Evolutionary conservation across 257 asterid species (phyloP), one percentile per base, ranked within the genome.

Genomic region (Fraxinus quadrangulata): DNA sequence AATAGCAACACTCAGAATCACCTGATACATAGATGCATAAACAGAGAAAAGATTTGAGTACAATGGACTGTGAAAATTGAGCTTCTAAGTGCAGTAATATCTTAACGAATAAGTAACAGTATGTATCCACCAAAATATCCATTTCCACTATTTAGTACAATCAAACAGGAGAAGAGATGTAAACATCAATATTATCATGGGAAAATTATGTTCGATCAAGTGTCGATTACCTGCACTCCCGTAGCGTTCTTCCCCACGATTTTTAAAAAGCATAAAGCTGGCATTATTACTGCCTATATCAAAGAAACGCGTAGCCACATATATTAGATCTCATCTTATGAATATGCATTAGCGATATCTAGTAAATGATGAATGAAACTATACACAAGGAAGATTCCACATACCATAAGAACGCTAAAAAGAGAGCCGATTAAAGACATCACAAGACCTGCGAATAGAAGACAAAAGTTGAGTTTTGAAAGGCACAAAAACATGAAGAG

Each of bases 401-500:
- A 86, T 84, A 94, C 97, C 97, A 92, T 87, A 40, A 94, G 89
- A 73, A 92, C 75, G 70, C 97, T 89, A 72, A 91, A 85, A 75
- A 94, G 89, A 13, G 97, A 94, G 54, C 97, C 98, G 71, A 90
- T 85, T 79, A 94, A 79, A 81, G 98, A 88, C 97, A 92, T 94
- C 89, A 92, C 87, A 33, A 87, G 87, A 83, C 97, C 97, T 94
- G 90, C 81, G 82, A 81, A 70, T 28, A 70, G 72, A 75, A 1
- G 26, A 39, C 42, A 54, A 79, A 49, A 42, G 39, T 63, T 8
- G 16, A 63, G 31, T 21, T 24, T 9, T 9, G 11, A 6, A 61
- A 61, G 31, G 68, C 31, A 2, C 9, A 7, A 23, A 61, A 23
- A 9, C 16, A 9, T 5, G 23, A 61, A 11, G 68, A 24, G 23